Base-by-base conservation (phyloP, 2,329 filamentous ascomycete genomes). In the Fusarium sp. region DNA sequence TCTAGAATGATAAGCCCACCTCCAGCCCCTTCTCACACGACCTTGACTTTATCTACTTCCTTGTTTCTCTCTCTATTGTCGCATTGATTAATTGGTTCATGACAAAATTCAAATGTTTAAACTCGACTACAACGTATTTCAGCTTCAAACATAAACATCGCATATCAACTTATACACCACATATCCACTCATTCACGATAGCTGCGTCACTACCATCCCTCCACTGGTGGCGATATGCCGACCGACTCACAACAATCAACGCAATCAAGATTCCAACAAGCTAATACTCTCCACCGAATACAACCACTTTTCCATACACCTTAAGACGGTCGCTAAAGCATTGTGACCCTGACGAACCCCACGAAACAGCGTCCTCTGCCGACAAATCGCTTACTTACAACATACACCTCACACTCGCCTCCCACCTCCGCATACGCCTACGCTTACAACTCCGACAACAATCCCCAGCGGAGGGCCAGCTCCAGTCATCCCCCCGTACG, bases 1-100 rank as follows among this genome's bases (percentile, higher is more conserved):
- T 25, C 57, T 47, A 64, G 46, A 50, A 68, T 69, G 71, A 73
- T 73, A 71, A 73, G 71, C 71, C 63, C 65, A 68, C 67, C 51
- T 66, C 58, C 66, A 59, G 66, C 66, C 70, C 66, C 68, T 68
- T 67, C 62, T 59, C 60, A 55, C 60, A 46, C 45, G 48, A 63
- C 40, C 52, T 63, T 33, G 51, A 60, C 36, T 36, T 62, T 62
- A 39, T 59, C 57, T 58, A 45, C 39, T 42, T 27, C 36, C 33
- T 42, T 54, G 27, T 55, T 47, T n/a, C 29, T 56, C 41, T 52
- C 41, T 37, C 41, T 52, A 39, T 37, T 62, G 50, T 55, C 55
- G 48, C 52, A 17, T 55, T 50, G 35, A 27, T 55, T 46, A 39
- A 51, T 46, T 41, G 29, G 33, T 27, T 20, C 25, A 41, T 43